A percentile compares a stretch with the other conserved stretches of the same genome.
Evolutionary conservation across 768 basidiomycete genomes (phyloP).

Genomic region (Suillus sp.): DNA sequence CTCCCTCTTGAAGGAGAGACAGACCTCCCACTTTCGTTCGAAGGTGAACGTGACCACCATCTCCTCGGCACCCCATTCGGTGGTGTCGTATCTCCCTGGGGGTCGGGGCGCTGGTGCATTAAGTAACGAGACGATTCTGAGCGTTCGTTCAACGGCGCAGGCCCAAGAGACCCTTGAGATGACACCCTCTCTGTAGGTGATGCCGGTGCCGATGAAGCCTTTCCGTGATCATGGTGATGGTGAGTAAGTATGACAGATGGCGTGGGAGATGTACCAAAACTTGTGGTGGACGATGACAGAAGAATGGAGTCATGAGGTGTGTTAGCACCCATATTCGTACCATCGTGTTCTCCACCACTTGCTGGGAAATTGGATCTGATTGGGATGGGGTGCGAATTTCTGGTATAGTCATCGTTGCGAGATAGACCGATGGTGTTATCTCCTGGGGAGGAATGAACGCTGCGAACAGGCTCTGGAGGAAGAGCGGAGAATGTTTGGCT

Average conservation of each 20-base stretch:
- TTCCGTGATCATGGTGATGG: not conserved
- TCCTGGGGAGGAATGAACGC: not conserved
- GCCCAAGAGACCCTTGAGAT: not conserved
- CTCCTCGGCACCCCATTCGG: not conserved
- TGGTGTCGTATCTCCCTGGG: not conserved
- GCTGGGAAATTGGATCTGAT: not conserved
- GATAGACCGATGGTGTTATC: not conserved
- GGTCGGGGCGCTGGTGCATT: not conserved
- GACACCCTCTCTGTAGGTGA: not conserved
- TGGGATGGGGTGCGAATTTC: too few species aligned
- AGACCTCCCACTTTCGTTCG: not conserved
- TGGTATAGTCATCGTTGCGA: not conserved
- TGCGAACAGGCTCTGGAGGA: not conserved
- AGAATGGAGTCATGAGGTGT: not conserved
- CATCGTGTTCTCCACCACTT: not conserved
- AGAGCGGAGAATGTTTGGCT: not conserved
- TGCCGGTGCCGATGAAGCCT: not conserved
- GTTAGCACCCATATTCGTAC: not conserved
- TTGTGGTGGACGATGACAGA: not conserved
- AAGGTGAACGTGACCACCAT: constrained; percentile 5
- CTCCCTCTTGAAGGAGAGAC: not conserved
- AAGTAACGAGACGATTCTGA: not conserved
- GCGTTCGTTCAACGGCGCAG: not conserved
- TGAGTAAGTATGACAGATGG: constrained; percentile 6
- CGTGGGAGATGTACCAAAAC: not conserved